phyloP scores from a whole-genome alignment of 805 yeast species.

The Candida qinlingensis region DNA sequence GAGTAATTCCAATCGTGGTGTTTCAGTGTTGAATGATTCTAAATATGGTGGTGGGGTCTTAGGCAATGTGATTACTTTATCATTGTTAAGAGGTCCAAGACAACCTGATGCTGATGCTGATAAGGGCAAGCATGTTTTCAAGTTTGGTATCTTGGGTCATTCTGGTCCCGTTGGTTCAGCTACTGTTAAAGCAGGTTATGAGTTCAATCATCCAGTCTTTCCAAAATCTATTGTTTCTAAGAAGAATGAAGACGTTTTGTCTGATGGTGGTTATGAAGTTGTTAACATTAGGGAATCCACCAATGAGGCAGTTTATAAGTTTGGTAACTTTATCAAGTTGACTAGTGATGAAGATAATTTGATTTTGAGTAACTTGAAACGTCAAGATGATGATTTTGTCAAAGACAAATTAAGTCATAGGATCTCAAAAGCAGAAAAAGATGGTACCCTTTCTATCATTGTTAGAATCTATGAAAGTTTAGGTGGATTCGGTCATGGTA shows the following conservation, averaged over 20 bases:
- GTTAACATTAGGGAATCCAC: not conserved
- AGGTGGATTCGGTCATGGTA: slow-evolving; percentile 69
- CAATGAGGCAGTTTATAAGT: not conserved
- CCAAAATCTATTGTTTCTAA: not conserved
- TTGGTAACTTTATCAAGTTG: not conserved
- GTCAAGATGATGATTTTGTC: slow-evolving; percentile 79
- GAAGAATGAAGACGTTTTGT: not conserved
- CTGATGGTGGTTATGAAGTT: not conserved
- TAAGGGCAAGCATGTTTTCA: slow-evolving; percentile 80
- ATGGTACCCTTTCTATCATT: slow-evolving; percentile 50
- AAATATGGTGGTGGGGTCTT: slow-evolving; percentile 92
- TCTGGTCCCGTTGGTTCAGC: slow-evolving; percentile 65
- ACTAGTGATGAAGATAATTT: slow-evolving; percentile 47
- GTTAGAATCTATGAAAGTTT: slow-evolving; percentile 80
- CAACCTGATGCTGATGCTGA: slow-evolving; percentile 94
- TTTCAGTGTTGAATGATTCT: slow-evolving; percentile 72
- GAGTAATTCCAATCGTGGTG: slow-evolving; percentile 84
- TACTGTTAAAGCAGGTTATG: slow-evolving; percentile 70
- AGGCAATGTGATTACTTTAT: slow-evolving; percentile 86
- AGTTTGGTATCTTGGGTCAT: slow-evolving; percentile 36
- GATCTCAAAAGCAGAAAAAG: slow-evolving; percentile 22
- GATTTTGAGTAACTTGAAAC: slow-evolving; percentile 70
- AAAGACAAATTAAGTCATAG: slow-evolving; percentile 1
- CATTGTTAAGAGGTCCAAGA: slow-evolving; percentile 85
- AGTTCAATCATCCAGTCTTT: slow-evolving; percentile 54